Evolutionary conservation across 2,329 filamentous ascomycete species (phyloP).

Genomic region (Ascochyta clinopodiicola): DNA sequence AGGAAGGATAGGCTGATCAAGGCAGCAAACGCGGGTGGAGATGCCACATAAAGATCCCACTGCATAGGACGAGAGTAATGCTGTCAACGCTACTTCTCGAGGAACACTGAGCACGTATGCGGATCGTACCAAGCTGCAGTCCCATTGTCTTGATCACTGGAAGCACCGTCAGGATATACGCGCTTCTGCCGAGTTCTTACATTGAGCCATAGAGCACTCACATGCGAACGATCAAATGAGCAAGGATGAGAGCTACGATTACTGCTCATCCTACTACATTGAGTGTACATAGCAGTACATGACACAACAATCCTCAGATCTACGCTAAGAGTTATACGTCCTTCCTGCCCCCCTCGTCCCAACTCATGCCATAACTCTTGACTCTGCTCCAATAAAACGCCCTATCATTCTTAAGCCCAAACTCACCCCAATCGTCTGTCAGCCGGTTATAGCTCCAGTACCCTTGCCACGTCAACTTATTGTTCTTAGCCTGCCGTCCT

Average conservation of each 20-base stretch:
- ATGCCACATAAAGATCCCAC: background rate
- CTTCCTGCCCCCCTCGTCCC: conserved; percentile 29
- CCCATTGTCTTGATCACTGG: too few species aligned
- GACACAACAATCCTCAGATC: background rate
- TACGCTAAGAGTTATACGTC: background rate
- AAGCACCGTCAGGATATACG: too few species aligned
- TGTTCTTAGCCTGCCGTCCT: conserved; percentile 70
- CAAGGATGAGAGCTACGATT: too few species aligned
- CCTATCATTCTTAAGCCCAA: conserved; percentile 68
- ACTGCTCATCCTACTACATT: too few species aligned
- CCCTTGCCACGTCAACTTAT: conserved; percentile 85
- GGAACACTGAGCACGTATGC: background rate
- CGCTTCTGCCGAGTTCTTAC: too few species aligned
- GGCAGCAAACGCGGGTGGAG: conserved; percentile 52
- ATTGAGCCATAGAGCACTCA: too few species aligned
- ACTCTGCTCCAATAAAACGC: conserved; percentile 68
- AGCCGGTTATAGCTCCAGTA: conserved; percentile 91
- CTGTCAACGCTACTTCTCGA: background rate
- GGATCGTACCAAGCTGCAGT: too few species aligned
- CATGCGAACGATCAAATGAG: too few species aligned
- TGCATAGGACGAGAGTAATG: background rate
- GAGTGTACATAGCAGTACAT: too few species aligned
- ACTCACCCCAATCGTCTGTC: conserved; percentile 90
- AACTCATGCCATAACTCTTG: conserved; percentile 61
- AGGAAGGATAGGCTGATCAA: conserved; percentile 73